phyloP scores from a whole-genome alignment of 2,329 filamentous ascomycete species.

The Colletotrichum sp. region DNA sequence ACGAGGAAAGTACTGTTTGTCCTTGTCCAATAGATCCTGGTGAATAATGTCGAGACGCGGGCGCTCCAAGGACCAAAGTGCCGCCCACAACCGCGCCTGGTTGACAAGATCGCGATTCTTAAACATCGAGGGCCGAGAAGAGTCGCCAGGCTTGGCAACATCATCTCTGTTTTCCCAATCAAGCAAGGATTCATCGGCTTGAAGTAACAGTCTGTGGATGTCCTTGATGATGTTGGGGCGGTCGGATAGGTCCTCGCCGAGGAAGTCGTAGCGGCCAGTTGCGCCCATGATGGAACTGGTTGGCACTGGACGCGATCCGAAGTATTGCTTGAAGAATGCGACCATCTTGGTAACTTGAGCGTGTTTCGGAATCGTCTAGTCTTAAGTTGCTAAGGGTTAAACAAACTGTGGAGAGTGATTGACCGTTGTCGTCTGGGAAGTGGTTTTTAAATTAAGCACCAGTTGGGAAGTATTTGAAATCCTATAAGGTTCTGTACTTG shows the following conservation, averaged over 20 bases:
- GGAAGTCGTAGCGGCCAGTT: background rate
- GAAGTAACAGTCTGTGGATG: background rate
- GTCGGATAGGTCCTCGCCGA: fast-evolving
- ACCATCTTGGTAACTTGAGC: background rate
- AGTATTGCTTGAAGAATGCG: background rate
- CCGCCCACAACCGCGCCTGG: background rate
- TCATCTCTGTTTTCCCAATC: background rate
- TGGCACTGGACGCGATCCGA: background rate
- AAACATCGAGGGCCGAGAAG: background rate
- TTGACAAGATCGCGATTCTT: background rate
- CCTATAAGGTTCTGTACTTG: too few species aligned
- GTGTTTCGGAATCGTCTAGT: too few species aligned
- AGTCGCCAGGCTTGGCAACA: background rate
- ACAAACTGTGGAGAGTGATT: too few species aligned
- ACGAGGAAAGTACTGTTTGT: too few species aligned
- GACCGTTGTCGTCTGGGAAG: too few species aligned
- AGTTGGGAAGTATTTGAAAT: too few species aligned
- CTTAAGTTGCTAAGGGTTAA: too few species aligned
- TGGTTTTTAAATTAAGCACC: too few species aligned
- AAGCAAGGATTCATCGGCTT: background rate
- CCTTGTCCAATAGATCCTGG: too few species aligned
- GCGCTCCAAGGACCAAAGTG: background rate
- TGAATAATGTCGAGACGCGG: too few species aligned
- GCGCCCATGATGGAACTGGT: background rate
- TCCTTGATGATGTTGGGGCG: background rate